Evolutionary conservation across 2,329 filamentous ascomycete genomes (phyloP), one percentile per base, ranked within the genome.

Genomic region (Diaporthe sp.): DNA sequence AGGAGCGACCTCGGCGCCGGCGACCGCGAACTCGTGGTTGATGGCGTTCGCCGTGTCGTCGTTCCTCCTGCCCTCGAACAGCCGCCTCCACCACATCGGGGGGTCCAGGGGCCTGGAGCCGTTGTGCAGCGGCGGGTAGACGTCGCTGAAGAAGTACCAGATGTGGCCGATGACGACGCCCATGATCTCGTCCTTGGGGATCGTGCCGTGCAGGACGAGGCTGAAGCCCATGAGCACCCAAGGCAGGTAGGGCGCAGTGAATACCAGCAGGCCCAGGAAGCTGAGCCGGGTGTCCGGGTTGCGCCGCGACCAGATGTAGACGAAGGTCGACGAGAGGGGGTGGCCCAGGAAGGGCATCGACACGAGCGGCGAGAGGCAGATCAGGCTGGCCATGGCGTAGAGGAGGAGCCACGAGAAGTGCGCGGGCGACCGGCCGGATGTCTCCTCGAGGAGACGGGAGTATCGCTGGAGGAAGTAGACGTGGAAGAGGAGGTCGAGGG

Each of bases 381-480:
- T 90, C 25, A 99, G 91, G 75, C 93, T 94, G 3, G 91, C 90
- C 83, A 93, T 95, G 75, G 95, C 93, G 83, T 98, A 98, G 71
- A 97, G 87, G 2, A 99, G 89, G 25, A 99, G 89, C 96, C 96
- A 99, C 8, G 95, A 95, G 87, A 98, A 99, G 82, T 97, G 94
- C 4, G 97, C 97, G 1, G 96, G 94, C 6, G 95, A 97, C 58
- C 94, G 92, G 55, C 95, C 95, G n/a, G 95, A 95, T 0, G 95
- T 95, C 85, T 98, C 96, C 85, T 99, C 97, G 63, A 99, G 91
- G 58, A 98, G 93, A 70, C 97, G 94, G 9, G 96, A 96, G 85
- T 99, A 99, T 75, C 97, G 94, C 83, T 98, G 96, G 75, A 98
- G 93, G 86, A 99, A 99, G 90, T 98, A 99, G 84, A 98, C 94